phyloP scores from a whole-genome alignment of 176 grass and related monocot genomes.

The Musa schizocarpa region DNA sequence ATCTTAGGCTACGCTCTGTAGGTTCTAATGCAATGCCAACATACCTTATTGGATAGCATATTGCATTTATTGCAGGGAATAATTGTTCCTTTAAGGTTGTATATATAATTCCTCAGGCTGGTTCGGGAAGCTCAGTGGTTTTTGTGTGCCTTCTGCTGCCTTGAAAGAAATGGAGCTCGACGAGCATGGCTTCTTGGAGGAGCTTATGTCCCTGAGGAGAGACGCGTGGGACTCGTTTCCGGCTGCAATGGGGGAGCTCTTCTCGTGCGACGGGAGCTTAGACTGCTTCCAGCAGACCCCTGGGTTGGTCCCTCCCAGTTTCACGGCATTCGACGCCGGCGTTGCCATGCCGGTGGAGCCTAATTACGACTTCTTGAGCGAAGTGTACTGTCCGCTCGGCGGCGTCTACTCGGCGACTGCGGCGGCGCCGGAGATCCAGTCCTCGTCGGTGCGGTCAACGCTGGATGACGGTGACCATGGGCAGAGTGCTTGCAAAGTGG shows the following conservation, averaged over 20 bases:
- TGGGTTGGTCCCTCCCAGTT: slow-evolving; percentile 41
- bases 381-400: slow-evolving; percentile 39
- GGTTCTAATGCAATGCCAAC: neutral
- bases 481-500: slow-evolving; percentile 61
- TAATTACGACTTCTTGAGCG: slow-evolving; percentile 71
- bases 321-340: slow-evolving; percentile 33
- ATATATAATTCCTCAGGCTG: neutral
- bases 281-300: slow-evolving; percentile 73
- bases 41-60: slow-evolving; percentile 26
- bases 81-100: slow-evolving; percentile 50
- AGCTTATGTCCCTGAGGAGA: slow-evolving; percentile 62
- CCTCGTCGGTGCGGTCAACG: slow-evolving; percentile 18
- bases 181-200: slow-evolving; percentile 83
- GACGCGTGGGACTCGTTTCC: slow-evolving; percentile 55
- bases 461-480: slow-evolving; percentile 21
- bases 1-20: slow-evolving; percentile 18
- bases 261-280: slow-evolving; percentile 40
- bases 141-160: neutral
- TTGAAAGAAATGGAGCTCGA: slow-evolving; percentile 56
- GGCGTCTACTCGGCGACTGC: slow-evolving; percentile 1
- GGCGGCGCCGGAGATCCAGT: slow-evolving; percentile 30
- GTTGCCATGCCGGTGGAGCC: neutral
- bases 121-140: slow-evolving; percentile 39
- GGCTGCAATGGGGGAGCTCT: slow-evolving; percentile 57
- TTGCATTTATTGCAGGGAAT: slow-evolving; percentile 46